Evolutionary conservation across 129 eudicot species (phyloP), one percentile per base, ranked within the genome.

Genomic region (Flaveria brownii): DNA sequence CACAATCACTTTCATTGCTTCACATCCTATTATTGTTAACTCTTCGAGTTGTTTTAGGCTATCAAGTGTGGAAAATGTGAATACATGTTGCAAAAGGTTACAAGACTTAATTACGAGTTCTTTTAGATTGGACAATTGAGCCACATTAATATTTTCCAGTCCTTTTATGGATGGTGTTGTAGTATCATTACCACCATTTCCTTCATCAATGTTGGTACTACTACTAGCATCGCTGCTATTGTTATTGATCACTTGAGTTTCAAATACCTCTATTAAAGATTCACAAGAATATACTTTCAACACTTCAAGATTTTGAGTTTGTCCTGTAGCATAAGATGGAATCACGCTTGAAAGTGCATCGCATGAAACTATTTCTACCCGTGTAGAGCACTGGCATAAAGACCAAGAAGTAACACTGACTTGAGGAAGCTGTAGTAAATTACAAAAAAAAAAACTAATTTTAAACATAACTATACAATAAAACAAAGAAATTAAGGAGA

Each of bases 1-100:
- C 42, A 73, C 78, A 3, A 74, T 74, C 22, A 59, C 78, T 74
- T 74, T 15, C 78, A 74, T 43, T 26, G 30, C 30, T 26, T 26
- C 30, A 26, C 30, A 57, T n/a, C 45, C n/a, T 60, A 0, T 0
- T 42, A 74, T 2, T 2, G 0, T 0, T 15, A 74, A 43, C n/a
- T 60, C 15, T 42, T 74, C 59, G 0, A 74, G 78, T 23, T 60
- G 45, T 0, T 0, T 3, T 9, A 74, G 45, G 70, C 70, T 74
- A 43, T 42, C 43, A 60, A 74, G 59, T 42, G 59, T 36, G 14
- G 70, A 43, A 74, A 74, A 59, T 3, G 70, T 60, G 46, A 74
- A 74, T 5, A 74, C 68, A 43, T 59, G 45, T 43, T 60, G 16
- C 78, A 74, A 59, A 43, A 23, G 28, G 17, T 4, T 1, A 23